Percentiles rank a stretch among this genome's conserved stretches.
Conservation (phyloP, 2,329 filamentous ascomycete species). For the Teratosphaeriaceae sp. region DNA sequence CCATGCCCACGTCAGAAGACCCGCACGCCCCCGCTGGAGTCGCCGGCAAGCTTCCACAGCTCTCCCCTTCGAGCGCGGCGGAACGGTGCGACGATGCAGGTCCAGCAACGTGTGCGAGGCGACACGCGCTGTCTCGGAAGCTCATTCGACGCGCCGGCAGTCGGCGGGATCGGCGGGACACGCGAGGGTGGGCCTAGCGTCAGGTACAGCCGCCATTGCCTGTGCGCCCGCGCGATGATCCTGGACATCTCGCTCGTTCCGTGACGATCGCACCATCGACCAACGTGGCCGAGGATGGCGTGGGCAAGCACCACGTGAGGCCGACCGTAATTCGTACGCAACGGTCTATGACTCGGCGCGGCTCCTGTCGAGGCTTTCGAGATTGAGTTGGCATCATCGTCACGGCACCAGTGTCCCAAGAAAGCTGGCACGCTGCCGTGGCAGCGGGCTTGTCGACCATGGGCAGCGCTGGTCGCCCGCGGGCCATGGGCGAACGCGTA, state of each 20-base stretch:
- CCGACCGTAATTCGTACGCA: too few relatives aligned
- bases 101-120: slow-evolving; percentile 1
- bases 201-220: slow-evolving; percentile 7
- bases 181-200: slow-evolving; percentile 2
- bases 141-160: slow-evolving; percentile 3
- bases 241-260: not conserved
- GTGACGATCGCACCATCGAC: too few relatives aligned
- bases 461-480: too few relatives aligned
- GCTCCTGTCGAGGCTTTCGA: too few relatives aligned
- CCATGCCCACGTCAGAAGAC: too few relatives aligned
- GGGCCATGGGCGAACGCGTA: too few relatives aligned
- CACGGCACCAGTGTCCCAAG: too few relatives aligned
- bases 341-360: too few relatives aligned
- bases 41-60: not conserved
- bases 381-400: too few relatives aligned
- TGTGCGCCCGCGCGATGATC: not conserved
- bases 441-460: too few relatives aligned
- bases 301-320: too few relatives aligned
- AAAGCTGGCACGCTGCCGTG: too few relatives aligned
- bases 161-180: not conserved
- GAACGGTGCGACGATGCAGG: slow-evolving; percentile 3
- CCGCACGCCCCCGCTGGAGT: not conserved
- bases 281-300: not conserved
- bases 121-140: slow-evolving; percentile 1
- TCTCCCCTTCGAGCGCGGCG: not conserved